phyloP scores from a whole-genome alignment of 2,329 filamentous ascomycete genomes.

The Dactylellina drechsleri region DNA sequence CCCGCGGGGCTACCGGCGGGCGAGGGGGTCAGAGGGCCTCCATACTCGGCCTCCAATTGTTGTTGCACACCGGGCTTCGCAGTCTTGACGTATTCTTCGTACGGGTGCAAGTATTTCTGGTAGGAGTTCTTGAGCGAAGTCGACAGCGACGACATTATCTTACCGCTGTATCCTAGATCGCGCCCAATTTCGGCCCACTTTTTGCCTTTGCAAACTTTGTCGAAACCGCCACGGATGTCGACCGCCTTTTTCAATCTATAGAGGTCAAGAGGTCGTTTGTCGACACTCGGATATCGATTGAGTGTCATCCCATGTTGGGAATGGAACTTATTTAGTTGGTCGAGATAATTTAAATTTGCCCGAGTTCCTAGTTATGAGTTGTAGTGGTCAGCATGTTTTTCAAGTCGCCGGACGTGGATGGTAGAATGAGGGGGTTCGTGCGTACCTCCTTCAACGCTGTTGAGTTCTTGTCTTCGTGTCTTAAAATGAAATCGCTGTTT shows the following conservation, averaged over 20 bases:
- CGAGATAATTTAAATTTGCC: constrained; percentile 93
- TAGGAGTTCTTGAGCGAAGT: constrained; percentile 99
- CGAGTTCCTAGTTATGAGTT: constrained; percentile 74
- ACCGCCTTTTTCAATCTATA: constrained; percentile 98
- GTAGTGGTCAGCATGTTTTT: not conserved
- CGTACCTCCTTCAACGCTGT: constrained; percentile 94
- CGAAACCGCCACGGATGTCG: constrained; percentile 91
- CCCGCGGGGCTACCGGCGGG: constrained; percentile 80
- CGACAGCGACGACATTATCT: constrained; percentile 98
- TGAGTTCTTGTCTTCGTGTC: constrained; percentile 94
- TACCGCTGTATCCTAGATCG: constrained; percentile 96
- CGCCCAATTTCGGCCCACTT: constrained; percentile 99
- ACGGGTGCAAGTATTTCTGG: constrained; percentile 94
- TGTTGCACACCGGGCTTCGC: constrained; percentile 97
- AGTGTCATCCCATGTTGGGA: constrained; percentile 95
- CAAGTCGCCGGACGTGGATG: not conserved
- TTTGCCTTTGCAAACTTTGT: constrained; percentile 95
- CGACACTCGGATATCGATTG: constrained; percentile 92
- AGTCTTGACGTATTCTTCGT: constrained; percentile 89
- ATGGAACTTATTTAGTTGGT: constrained; percentile 94
- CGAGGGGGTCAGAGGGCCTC: constrained; percentile 84
- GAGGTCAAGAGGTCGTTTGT: constrained; percentile 94
- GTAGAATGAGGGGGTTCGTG: not conserved
- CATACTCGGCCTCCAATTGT: constrained; percentile 90
- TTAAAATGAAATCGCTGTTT: constrained; percentile 92